phyloP scores from a whole-genome alignment of 116 monocot species.

The Cymodocea nodosa region DNA sequence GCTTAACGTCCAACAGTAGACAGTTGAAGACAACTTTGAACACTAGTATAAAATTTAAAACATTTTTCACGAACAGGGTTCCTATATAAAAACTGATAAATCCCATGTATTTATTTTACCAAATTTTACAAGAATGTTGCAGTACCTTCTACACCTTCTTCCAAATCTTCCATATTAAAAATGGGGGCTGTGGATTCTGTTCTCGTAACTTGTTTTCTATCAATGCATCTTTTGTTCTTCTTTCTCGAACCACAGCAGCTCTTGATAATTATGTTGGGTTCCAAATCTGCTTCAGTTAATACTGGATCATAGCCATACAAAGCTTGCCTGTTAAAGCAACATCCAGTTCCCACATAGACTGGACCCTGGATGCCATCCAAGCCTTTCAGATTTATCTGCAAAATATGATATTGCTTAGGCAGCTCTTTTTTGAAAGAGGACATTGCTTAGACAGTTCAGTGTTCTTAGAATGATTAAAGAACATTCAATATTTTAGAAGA shows the following conservation, averaged over 20 bases:
- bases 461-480: background rate
- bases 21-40: too few species aligned
- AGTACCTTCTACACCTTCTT: constrained; percentile 22
- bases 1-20: too few species aligned
- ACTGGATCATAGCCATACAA: constrained; percentile 39
- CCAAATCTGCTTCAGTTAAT: constrained; percentile 28
- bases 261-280: constrained; percentile 33
- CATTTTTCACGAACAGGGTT: too few species aligned
- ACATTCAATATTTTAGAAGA: background rate
- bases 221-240: constrained; percentile 32
- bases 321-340: constrained; percentile 41
- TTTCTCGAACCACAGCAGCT: constrained; percentile 38
- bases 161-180: constrained; percentile 28
- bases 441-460: background rate
- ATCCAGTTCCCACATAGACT: constrained; percentile 47
- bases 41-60: too few species aligned
- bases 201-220: constrained; percentile 24
- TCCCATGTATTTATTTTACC: too few species aligned
- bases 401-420: background rate
- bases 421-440: background rate
- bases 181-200: constrained; percentile 25
- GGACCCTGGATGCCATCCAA: constrained; percentile 46
- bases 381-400: constrained; percentile 48
- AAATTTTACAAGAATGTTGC: too few species aligned
- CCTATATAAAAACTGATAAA: too few species aligned